Conservation (phyloP, 805 yeast genomes). For the Saturnispora zaruensis region DNA sequence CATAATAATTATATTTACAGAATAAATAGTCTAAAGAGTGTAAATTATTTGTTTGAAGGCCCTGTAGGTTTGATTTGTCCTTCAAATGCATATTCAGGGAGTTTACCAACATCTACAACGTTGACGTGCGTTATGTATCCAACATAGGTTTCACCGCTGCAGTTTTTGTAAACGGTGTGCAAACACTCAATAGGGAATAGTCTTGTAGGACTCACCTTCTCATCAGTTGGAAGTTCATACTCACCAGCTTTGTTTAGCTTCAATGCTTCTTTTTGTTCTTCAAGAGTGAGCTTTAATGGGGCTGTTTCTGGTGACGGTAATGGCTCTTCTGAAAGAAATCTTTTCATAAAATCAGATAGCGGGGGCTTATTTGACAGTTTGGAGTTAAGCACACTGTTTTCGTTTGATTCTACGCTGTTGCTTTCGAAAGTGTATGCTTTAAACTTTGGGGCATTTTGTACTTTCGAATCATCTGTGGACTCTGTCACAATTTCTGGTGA, state of each 20-base stretch:
- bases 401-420: background rate
- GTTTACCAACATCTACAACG: constrained; percentile 6
- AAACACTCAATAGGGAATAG: constrained; percentile 12
- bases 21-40: background rate
- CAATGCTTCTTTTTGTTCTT: constrained; percentile 1
- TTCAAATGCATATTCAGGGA: constrained; percentile 6
- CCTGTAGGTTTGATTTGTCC: constrained; percentile 7
- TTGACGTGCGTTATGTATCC: constrained; percentile 12
- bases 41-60: background rate
- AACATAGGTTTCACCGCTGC: constrained; percentile 15
- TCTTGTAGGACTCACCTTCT: constrained; percentile 3
- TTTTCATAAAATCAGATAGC: constrained; percentile 5
- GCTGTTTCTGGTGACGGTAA: constrained; percentile 4
- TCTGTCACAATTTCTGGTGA: background rate
- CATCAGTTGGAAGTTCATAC: background rate
- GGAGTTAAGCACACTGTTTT: background rate
- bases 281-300: constrained; percentile 5
- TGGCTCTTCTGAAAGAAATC: constrained; percentile 7
- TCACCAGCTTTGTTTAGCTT: background rate
- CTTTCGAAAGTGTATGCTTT: constrained; percentile 7
- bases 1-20: background rate
- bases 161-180: constrained; percentile 12
- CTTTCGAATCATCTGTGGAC: background rate
- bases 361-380: background rate
- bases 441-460: background rate